Conservation (phyloP, 305 asterid genomes). For the Stenogyne calaminthoides region DNA sequence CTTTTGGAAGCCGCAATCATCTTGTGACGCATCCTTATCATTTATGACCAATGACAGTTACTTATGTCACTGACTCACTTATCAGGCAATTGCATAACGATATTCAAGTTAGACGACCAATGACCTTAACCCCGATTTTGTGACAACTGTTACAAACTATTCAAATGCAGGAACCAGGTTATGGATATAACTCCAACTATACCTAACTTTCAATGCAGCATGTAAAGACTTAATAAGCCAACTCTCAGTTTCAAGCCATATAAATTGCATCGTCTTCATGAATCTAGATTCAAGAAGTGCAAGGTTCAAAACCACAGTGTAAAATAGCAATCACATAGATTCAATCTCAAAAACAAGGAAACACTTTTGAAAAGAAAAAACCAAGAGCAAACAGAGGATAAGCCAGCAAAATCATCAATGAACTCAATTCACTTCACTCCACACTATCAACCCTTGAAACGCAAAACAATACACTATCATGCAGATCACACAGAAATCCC, state of each 20-base stretch:
- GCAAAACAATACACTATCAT: conserved; percentile 31
- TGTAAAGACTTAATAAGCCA: conserved; percentile 22
- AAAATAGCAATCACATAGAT: conserved; percentile 20
- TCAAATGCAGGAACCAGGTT: conserved; percentile 10
- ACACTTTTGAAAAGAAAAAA: conserved; percentile 2
- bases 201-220: conserved; percentile 24
- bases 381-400: conserved; percentile 25
- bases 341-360: background rate
- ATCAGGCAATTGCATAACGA: background rate
- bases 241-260: conserved; percentile 25
- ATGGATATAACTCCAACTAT: conserved; percentile 22
- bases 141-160: conserved; percentile 5
- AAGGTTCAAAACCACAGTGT: conserved; percentile 1
- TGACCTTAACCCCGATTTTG: conserved; percentile 17
- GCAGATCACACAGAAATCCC: conserved; percentile 47
- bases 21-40: conserved; percentile 19
- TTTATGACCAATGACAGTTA: background rate
- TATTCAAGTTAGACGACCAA: conserved; percentile 16
- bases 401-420: conserved; percentile 21
- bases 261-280: conserved; percentile 8
- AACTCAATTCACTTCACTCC: conserved; percentile 42
- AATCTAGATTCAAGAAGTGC: conserved; percentile 23
- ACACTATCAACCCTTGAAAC: conserved; percentile 24
- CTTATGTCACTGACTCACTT: conserved; percentile 7
- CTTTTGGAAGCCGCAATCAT: conserved; percentile 20